These are phyloP conservation scores for Leccinum sublutescens DNA, from an alignment of 768 basidiomycete species.

Conservation along the genomic window DNA sequence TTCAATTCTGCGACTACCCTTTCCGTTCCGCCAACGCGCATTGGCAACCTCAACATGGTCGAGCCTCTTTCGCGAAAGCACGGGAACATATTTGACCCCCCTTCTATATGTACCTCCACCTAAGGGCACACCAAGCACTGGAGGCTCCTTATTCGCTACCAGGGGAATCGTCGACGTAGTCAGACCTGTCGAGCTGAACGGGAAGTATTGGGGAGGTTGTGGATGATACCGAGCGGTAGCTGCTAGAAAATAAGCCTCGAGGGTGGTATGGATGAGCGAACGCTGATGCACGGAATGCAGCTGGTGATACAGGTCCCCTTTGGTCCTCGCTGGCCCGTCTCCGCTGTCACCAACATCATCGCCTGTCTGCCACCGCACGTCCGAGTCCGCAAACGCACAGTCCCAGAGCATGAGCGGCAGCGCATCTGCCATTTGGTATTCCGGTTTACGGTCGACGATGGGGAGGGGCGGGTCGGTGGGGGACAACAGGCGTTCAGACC, in stretches of 20 bases:
- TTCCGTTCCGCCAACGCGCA: constrained; percentile 72
- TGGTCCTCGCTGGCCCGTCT: constrained; percentile 24
- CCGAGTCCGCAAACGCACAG: constrained; percentile 66
- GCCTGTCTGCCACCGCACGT: constrained; percentile 72
- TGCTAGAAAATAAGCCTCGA: constrained; percentile 64
- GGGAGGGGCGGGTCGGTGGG: constrained; percentile 34
- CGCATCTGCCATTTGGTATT: constrained; percentile 92
- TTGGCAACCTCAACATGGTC: constrained; percentile 75
- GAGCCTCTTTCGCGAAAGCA: constrained; percentile 65
- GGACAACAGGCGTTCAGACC: constrained; percentile 10
- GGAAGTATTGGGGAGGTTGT: constrained; percentile 38
- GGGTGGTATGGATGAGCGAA: constrained; percentile 60
- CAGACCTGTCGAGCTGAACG: constrained; percentile 30
- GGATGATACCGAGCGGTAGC: constrained; percentile 54
- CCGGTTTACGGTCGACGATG: constrained; percentile 71
- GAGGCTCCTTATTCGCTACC: constrained; percentile 16
- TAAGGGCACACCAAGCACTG: constrained; percentile 52
- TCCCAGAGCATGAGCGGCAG: constrained; percentile 92
- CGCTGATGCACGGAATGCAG: constrained; percentile 54
- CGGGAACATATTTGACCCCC: constrained; percentile 59
- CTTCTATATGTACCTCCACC: constrained; percentile 71
- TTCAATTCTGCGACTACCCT: constrained; percentile 49
- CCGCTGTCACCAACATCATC: constrained; percentile 27
- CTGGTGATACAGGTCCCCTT: constrained; percentile 47
- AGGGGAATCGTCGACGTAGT: constrained; percentile 19